These are phyloP conservation scores for Penicillium sp. DNA, from an alignment of 2,329 filamentous ascomycete species.

Conservation along the genomic window DNA sequence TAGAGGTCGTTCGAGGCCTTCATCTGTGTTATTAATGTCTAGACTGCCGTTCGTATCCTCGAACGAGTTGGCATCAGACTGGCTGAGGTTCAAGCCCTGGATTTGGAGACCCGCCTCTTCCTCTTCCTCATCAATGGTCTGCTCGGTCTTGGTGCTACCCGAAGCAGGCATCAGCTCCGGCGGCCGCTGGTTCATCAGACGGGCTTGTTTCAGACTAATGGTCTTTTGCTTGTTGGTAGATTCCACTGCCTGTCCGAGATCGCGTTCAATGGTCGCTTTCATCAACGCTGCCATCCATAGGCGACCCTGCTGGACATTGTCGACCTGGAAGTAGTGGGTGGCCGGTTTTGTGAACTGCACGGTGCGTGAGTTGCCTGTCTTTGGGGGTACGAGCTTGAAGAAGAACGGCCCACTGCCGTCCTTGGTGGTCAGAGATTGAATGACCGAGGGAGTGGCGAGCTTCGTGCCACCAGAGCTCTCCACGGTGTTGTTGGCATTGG, in stretches of 20 bases:
- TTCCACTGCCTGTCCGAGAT: constrained; percentile 72
- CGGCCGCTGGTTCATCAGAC: constrained; percentile 81
- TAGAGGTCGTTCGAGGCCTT: not conserved
- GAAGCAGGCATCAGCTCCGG: constrained; percentile 74
- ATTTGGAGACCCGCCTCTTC: constrained; percentile 29
- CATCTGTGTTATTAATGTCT: not conserved
- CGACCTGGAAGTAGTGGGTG: constrained; percentile 95
- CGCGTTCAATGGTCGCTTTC: constrained; percentile 97
- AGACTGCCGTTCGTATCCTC: constrained; percentile 18
- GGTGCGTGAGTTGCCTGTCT: constrained; percentile 79
- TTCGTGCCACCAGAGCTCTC: constrained; percentile 37
- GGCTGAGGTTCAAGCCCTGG: constrained; percentile 33
- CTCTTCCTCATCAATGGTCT: constrained; percentile 23
- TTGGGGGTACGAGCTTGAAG: constrained; percentile 94
- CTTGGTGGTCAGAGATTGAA: constrained; percentile 32
- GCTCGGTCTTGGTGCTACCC: constrained; percentile 23
- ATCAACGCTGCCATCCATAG: constrained; percentile 98
- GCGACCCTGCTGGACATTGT: constrained; percentile 81
- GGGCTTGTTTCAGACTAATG: constrained; percentile 85
- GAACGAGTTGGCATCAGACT: constrained; percentile 17
- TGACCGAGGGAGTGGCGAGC: constrained; percentile 32
- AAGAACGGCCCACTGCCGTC: constrained; percentile 78
- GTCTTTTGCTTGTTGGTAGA: constrained; percentile 97
- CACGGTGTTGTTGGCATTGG: constrained; percentile 34
- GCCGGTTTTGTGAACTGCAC: constrained; percentile 98